Percentiles rank a stretch among this genome's conserved stretches.
These are phyloP conservation scores for Arctium minus DNA, from an alignment of 129 eudicot species.

Conservation along the genomic window DNA sequence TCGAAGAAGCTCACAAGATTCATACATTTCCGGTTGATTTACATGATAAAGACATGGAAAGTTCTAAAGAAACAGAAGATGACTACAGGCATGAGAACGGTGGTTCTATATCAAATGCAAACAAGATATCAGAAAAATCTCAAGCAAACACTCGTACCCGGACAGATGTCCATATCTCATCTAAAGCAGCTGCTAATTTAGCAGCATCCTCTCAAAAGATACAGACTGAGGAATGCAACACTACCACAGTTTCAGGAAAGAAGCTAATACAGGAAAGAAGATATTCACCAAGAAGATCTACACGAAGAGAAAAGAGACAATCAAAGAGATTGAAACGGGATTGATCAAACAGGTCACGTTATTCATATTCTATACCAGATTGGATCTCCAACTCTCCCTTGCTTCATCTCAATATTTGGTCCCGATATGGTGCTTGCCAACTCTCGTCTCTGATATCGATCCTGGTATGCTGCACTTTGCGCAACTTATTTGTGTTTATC, in stretches of 20 bases:
- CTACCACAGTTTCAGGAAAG: background rate
- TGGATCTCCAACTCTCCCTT: too few species aligned
- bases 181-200: background rate
- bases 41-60: background rate
- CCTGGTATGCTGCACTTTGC: background rate
- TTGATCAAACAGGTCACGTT: background rate
- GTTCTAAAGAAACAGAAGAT: background rate
- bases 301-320: background rate
- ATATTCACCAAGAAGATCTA: background rate
- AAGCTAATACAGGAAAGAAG: background rate
- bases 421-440: background rate
- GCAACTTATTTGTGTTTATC: background rate
- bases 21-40: background rate
- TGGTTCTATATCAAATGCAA: background rate
- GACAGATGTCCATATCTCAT: background rate
- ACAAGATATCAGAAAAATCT: background rate
- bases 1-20: constrained; percentile 1
- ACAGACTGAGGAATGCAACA: background rate
- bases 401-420: too few species aligned
- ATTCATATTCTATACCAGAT: background rate
- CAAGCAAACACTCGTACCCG: background rate
- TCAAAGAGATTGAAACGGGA: background rate
- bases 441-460: background rate
- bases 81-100: background rate
- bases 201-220: background rate